phyloP scores from a whole-genome alignment of 2,329 filamentous ascomycete genomes.

The Fusarium neocosmosporiellum region DNA sequence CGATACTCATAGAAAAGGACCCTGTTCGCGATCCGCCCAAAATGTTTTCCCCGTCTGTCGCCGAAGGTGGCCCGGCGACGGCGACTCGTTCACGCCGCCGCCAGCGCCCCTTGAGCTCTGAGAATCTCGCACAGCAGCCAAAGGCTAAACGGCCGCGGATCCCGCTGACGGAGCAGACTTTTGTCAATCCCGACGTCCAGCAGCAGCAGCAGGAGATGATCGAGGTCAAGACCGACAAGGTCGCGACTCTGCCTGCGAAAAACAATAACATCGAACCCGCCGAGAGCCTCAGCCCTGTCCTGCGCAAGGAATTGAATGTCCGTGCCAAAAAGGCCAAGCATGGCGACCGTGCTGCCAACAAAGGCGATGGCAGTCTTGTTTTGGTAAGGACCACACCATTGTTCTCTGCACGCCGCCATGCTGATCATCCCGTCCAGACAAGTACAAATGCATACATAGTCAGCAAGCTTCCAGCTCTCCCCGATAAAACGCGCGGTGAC shows the following conservation, averaged over 20 bases:
- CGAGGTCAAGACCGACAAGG: slow-evolving; percentile 66
- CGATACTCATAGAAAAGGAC: slow-evolving; percentile 7
- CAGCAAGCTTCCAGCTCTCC: slow-evolving; percentile 84
- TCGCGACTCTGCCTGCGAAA: slow-evolving; percentile 57
- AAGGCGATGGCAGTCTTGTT: slow-evolving; percentile 75
- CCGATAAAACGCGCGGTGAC: slow-evolving; percentile 78
- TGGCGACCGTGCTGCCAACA: slow-evolving; percentile 69
- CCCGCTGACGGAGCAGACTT: slow-evolving; percentile 67
- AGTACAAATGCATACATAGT: slow-evolving; percentile 88
- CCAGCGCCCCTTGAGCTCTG: slow-evolving; percentile 68
- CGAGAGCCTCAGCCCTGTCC: slow-evolving; percentile 53
- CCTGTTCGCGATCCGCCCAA: slow-evolving; percentile 41
- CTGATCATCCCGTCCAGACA: slow-evolving; percentile 64
- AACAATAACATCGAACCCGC: slow-evolving; percentile 60
- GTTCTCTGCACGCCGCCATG: slow-evolving; percentile 26
- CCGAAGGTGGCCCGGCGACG: slow-evolving; percentile 64
- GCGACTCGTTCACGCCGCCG: slow-evolving; percentile 71
- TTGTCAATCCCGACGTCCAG: slow-evolving; percentile 61
- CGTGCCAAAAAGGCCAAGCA: slow-evolving; percentile 72
- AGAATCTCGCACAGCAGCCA: slow-evolving; percentile 66
- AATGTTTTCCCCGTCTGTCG: slow-evolving; percentile 71
- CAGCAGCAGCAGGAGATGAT: slow-evolving; percentile 60
- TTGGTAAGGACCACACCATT: slow-evolving; percentile 60
- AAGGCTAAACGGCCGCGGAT: slow-evolving; percentile 73
- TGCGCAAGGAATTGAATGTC: slow-evolving; percentile 67